Percentiles rank a stretch among this genome's conserved stretches.
Conservation (phyloP, 2,329 filamentous ascomycete species). For the Penicillium sp. region DNA sequence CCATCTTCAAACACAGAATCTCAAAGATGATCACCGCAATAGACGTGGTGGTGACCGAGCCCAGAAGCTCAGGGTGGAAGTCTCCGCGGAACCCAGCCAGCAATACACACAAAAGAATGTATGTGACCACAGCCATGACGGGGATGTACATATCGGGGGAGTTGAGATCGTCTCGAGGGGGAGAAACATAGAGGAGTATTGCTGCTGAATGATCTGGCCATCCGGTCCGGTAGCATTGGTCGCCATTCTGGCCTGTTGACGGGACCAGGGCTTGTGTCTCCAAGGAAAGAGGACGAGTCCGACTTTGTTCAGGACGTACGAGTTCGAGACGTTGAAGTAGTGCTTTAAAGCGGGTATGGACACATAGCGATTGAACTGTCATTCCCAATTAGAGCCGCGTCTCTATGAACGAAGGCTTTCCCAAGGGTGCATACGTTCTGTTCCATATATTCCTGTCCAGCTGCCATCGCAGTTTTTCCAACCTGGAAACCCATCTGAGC, state of each 20-base stretch:
- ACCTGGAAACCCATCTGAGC: slow-evolving; percentile 94
- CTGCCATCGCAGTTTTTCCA: slow-evolving; percentile 83
- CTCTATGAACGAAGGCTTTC: not conserved
- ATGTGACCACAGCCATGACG: slow-evolving; percentile 95
- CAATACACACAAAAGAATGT: slow-evolving; percentile 88
- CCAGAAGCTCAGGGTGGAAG: slow-evolving; percentile 90
- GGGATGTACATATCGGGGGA: slow-evolving; percentile 99
- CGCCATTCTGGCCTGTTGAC: slow-evolving; percentile 64
- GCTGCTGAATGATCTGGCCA: slow-evolving; percentile 58
- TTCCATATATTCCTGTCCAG: slow-evolving; percentile 90
- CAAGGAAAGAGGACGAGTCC: slow-evolving; percentile 93
- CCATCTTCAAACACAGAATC: slow-evolving; percentile 83
- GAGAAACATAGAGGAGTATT: slow-evolving; percentile 60
- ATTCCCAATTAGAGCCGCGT: not conserved
- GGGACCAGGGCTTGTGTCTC: slow-evolving; percentile 95
- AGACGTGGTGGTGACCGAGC: slow-evolving; percentile 79
- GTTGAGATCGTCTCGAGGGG: slow-evolving; percentile 91
- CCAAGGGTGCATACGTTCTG: slow-evolving; percentile 65
- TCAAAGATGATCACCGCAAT: slow-evolving; percentile 79
- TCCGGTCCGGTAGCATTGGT: slow-evolving; percentile 43
- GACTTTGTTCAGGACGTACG: slow-evolving; percentile 90
- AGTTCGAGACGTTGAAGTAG: slow-evolving; percentile 99
- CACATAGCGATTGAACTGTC: slow-evolving; percentile 71
- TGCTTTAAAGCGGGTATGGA: slow-evolving; percentile 92
- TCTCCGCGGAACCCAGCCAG: slow-evolving; percentile 83